Percentiles rank a stretch among this genome's conserved stretches.
Conservation (phyloP, 225 moss, liverwort and hornwort genomes). For the Lunularia cruciata region DNA sequence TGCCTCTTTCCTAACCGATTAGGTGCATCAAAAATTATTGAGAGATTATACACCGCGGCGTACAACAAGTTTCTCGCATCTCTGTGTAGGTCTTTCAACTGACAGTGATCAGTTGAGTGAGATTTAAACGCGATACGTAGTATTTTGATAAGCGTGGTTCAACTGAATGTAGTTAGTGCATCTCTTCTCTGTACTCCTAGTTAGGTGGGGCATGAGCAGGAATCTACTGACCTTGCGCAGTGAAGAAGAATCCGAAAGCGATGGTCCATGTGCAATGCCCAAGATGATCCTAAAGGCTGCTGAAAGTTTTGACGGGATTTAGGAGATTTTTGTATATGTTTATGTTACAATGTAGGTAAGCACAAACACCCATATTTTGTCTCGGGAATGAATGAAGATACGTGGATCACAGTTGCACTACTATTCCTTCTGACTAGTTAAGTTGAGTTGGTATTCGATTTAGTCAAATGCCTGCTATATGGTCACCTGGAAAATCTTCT, state of each 20-base stretch:
- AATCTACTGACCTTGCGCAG: not conserved
- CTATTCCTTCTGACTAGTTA: too few species aligned
- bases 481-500: too few species aligned
- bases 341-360: too few species aligned
- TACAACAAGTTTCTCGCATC: too few species aligned
- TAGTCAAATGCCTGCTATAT: too few species aligned
- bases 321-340: too few species aligned
- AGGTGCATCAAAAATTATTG: not conserved
- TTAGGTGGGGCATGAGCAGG: not conserved
- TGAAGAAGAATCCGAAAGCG: not conserved
- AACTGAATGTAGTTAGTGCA: not conserved
- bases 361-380: too few species aligned
- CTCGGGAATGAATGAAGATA: too few species aligned
- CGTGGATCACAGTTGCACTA: too few species aligned
- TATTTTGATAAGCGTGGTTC: not conserved
- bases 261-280: not conserved
- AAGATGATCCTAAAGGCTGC: not conserved
- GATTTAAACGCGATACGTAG: too few species aligned
- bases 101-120: not conserved
- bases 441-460: too few species aligned
- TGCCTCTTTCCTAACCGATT: not conserved
- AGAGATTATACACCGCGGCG: too few species aligned
- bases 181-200: not conserved
- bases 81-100: not conserved
- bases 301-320: slow-evolving; percentile 3